Conservation (phyloP, 2,329 filamentous ascomycete genomes). For the Alternaria gansuensis region DNA sequence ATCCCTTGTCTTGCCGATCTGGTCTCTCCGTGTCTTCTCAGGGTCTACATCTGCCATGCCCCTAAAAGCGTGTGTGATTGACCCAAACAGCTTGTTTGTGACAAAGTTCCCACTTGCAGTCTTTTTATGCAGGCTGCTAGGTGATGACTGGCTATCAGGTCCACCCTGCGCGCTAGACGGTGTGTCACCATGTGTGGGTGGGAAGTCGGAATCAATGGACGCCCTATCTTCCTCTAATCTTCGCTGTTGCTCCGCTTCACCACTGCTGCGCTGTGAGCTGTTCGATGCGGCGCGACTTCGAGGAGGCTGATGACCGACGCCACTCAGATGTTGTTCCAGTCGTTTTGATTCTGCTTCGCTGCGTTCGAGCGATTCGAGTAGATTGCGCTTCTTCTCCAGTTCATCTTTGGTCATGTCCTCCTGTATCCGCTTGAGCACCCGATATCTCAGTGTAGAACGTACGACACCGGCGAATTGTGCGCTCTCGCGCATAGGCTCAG, state of each 20-base stretch:
- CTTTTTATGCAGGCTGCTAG: conserved; percentile 71
- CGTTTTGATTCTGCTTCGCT: conserved; percentile 93
- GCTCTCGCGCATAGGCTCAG: conserved; percentile 97
- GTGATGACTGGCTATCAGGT: conserved; percentile 55
- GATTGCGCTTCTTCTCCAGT: conserved; percentile 81
- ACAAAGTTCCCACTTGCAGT: conserved; percentile 83
- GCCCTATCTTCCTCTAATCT: conserved; percentile 76
- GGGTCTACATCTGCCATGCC: conserved; percentile 97
- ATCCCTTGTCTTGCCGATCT: conserved; percentile 95
- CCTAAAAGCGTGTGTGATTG: conserved; percentile 93
- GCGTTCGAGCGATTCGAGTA: conserved; percentile 88
- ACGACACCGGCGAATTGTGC: conserved; percentile 97
- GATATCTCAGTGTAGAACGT: conserved; percentile 84
- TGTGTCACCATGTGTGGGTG: conserved; percentile 81
- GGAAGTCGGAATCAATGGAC: conserved; percentile 95
- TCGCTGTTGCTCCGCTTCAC: conserved; percentile 49
- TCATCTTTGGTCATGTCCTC: conserved; percentile 98
- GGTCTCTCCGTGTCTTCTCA: conserved; percentile 87
- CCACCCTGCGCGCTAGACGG: conserved; percentile 75
- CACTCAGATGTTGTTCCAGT: conserved; percentile 90
- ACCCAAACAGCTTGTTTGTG: conserved; percentile 90
- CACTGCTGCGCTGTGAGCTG: conserved; percentile 57
- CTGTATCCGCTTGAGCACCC: conserved; percentile 92
- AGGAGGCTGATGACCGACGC: conserved; percentile 69
- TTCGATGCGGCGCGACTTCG: conserved; percentile 74